Evolutionary conservation across 2,329 filamentous ascomycete species (phyloP), one percentile per base, ranked within the genome.

Genomic region (Escovopsis sp.): DNA sequence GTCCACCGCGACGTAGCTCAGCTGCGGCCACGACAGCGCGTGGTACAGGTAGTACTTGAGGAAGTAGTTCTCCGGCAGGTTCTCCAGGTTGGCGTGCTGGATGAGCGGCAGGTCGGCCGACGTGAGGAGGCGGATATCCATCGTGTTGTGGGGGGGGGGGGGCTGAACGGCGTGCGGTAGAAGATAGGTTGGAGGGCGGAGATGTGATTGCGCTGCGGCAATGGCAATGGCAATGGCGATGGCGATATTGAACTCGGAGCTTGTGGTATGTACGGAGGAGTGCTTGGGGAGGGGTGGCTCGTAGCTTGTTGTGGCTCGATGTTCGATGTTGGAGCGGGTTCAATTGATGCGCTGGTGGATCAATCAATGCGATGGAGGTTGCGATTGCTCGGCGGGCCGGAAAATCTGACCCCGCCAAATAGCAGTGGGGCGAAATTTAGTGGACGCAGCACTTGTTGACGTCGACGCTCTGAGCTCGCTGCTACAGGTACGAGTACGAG

Each of bases 31-130:
- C 53, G 87, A 94, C 51, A 96, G 79, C 13, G 89, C 88, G 66
- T 98, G 91, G 75, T 98, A 98, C 57, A 98, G 79, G 70, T 98
- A 98, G 74, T 98, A 98, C 74, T 98, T 98, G 66, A 94, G 84
- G 63, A 96, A 96, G 76, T 98, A 98, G 72, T 98, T 98, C 66
- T 98, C 91, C 50, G 91, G 91, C 41, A 98, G 75, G 70, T 98
- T 98, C 62, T 93, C 94, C 60, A 98, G 88, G 71, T 98, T 96
- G 59, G 89, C 89, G 64, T 93, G 87, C 68, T 98, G 91, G 59
- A 98, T 87, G 58, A 91, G 80, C 51, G 85, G 85, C 50, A 93
- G 84, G 65, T 93, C 85, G 48, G 78, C 82, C 49, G 85, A 71
- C 51, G 77, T 81, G 51, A 98, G 79, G 49, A 91, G 70, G 50